phyloP scores from a whole-genome alignment of 78 protist species.

The Pelomyxa schiedti region DNA sequence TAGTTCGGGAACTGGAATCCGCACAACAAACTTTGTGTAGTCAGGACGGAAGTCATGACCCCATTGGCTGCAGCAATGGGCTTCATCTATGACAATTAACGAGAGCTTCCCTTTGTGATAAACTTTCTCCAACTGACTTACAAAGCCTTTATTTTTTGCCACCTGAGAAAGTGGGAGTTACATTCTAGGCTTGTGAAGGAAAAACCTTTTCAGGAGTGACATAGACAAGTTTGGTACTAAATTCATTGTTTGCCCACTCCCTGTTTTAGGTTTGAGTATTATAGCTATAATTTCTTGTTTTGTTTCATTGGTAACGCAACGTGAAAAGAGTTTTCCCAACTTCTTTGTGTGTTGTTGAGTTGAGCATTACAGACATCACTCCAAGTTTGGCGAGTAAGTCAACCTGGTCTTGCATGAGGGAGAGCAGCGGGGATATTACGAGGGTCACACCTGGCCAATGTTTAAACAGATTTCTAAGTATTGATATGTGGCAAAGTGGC shows the following conservation, averaged over 20 bases:
- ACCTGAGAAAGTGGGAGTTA: background rate
- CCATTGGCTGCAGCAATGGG: constrained; percentile 90
- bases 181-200: background rate
- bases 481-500: too few species aligned
- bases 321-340: background rate
- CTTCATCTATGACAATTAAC: constrained; percentile 76
- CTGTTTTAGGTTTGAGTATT: background rate
- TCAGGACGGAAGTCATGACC: constrained; percentile 82
- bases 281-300: background rate
- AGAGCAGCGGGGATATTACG: constrained; percentile 92
- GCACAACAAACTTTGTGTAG: too few species aligned
- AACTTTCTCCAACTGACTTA: background rate
- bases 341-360: constrained; percentile 26
- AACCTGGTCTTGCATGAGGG: constrained; percentile 97
- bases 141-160: background rate
- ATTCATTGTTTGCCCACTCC: background rate
- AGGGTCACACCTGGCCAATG: constrained; percentile 65
- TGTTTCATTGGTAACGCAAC: background rate
- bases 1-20: background rate
- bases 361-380: constrained; percentile 11
- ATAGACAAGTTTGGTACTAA: constrained; percentile 28
- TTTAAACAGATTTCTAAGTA: too few species aligned
- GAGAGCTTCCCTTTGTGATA: constrained; percentile 5
- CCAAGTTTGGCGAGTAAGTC: background rate
- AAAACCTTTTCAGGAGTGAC: constrained; percentile 68